Evolutionary conservation across 2,329 filamentous ascomycete genomes (phyloP).

Genomic region (Colletotrichum abscissum): DNA sequence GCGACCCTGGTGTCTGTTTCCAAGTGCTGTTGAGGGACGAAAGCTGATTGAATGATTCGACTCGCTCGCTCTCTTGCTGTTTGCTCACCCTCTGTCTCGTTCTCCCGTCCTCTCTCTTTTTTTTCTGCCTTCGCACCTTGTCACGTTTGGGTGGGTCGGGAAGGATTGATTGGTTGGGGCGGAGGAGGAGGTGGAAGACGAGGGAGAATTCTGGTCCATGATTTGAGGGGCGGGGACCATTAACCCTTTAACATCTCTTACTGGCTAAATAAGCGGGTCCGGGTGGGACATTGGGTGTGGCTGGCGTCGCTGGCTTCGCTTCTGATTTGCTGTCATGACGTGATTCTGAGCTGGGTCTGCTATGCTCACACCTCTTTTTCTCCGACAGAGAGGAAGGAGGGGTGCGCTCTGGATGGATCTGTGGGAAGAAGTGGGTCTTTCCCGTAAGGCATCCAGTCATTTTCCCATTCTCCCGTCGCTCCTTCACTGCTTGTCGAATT

Average conservation of each 20-base stretch:
- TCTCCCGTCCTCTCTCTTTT: constrained; percentile 27
- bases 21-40: constrained; percentile 35
- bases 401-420: background rate
- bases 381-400: background rate
- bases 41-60: constrained; percentile 45
- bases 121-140: constrained; percentile 36
- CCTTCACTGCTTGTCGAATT: constrained; percentile 1
- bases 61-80: constrained; percentile 27
- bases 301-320: constrained; percentile 5
- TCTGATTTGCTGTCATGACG: constrained; percentile 38
- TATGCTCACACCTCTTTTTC: background rate
- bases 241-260: constrained; percentile 58
- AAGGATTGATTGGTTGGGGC: constrained; percentile 62
- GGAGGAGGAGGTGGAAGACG: constrained; percentile 53
- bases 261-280: constrained; percentile 59
- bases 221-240: constrained; percentile 62
- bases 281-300: constrained; percentile 46
- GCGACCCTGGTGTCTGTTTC: constrained; percentile 31
- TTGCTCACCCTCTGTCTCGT: background rate
- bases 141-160: constrained; percentile 49
- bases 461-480: background rate
- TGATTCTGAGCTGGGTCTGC: constrained; percentile 17
- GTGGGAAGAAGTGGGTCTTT: background rate
- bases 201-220: constrained; percentile 60
- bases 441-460: background rate